A percentile compares a stretch with the other conserved stretches of the same genome.
Conservation (phyloP, 1,284 basidiomycete genomes). For the Leccinum griseonigrum region DNA sequence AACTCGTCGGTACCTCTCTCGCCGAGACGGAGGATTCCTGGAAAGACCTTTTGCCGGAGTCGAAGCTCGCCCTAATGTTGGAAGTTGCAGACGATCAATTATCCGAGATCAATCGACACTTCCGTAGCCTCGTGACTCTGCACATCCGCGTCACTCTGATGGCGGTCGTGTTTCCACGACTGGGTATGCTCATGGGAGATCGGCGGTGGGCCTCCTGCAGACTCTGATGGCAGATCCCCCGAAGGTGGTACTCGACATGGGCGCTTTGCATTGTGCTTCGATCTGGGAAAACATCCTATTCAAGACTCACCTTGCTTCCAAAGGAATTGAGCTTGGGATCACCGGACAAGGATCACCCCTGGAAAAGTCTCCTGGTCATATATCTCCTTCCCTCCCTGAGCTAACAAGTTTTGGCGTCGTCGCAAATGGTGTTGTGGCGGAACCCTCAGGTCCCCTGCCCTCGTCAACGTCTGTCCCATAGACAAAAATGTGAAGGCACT, state of each 20-base stretch:
- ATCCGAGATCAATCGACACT: slow-evolving; percentile 59
- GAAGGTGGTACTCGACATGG: slow-evolving; percentile 73
- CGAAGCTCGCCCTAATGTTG: slow-evolving; percentile 61
- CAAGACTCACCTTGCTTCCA: slow-evolving; percentile 55
- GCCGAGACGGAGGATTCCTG: slow-evolving; percentile 74
- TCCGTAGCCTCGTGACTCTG: slow-evolving; percentile 76
- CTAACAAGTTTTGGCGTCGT: slow-evolving; percentile 30
- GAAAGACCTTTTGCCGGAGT: slow-evolving; percentile 49
- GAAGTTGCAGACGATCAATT: slow-evolving; percentile 49
- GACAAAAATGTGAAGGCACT: slow-evolving; percentile 75
- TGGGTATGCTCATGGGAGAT: slow-evolving; percentile 79
- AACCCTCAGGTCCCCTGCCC: slow-evolving; percentile 23
- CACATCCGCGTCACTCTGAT: slow-evolving; percentile 82
- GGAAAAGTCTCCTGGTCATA: slow-evolving; percentile 44
- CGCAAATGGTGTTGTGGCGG: slow-evolving; percentile 41
- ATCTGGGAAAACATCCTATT: slow-evolving; percentile 87
- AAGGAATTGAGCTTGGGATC: slow-evolving; percentile 46
- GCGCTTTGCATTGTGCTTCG: slow-evolving; percentile 78
- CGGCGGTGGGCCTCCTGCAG: slow-evolving; percentile 74
- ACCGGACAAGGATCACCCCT: slow-evolving; percentile 43
- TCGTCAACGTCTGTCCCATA: slow-evolving; percentile 34
- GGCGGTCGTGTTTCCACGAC: slow-evolving; percentile 89
- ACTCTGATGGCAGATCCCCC: slow-evolving; percentile 68
- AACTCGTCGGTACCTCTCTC: slow-evolving; percentile 72
- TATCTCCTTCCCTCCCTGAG: slow-evolving; percentile 40